phyloP scores from a whole-genome alignment of 176 grass and related monocot genomes.

The Alloteropsis semialata region DNA sequence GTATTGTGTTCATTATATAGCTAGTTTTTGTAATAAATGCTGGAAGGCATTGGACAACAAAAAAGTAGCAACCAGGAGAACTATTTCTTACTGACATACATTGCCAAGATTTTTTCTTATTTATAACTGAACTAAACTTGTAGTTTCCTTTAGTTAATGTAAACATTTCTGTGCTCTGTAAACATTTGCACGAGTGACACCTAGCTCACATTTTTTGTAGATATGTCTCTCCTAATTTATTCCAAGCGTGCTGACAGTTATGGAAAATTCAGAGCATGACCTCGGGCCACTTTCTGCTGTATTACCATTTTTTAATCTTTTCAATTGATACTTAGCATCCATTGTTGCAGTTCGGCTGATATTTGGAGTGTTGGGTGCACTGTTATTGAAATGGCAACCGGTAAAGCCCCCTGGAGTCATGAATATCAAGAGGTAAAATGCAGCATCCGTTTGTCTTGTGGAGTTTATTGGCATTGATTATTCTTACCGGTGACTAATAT shows the following conservation, averaged over 20 bases:
- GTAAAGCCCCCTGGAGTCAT: slow-evolving; percentile 82
- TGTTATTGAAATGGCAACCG: slow-evolving; percentile 97
- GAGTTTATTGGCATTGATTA: not conserved
- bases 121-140: not conserved
- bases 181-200: not conserved
- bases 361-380: slow-evolving; percentile 98
- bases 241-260: not conserved
- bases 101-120: not conserved
- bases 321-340: slow-evolving; percentile 4
- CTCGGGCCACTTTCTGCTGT: not conserved
- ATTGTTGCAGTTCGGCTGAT: slow-evolving; percentile 67
- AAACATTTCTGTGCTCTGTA: not conserved
- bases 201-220: not conserved
- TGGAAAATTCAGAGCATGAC: not conserved
- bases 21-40: not conserved
- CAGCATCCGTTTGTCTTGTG: not conserved
- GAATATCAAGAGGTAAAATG: slow-evolving; percentile 79
- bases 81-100: not conserved
- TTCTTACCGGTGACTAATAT: slow-evolving; percentile 9
- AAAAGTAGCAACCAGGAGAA: not conserved
- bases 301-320: not conserved
- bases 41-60: not conserved
- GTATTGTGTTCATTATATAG: not conserved
- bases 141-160: not conserved
- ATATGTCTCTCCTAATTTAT: not conserved